Conservation (phyloP, 2,329 filamentous ascomycete genomes). For the Penicillium sp. region DNA sequence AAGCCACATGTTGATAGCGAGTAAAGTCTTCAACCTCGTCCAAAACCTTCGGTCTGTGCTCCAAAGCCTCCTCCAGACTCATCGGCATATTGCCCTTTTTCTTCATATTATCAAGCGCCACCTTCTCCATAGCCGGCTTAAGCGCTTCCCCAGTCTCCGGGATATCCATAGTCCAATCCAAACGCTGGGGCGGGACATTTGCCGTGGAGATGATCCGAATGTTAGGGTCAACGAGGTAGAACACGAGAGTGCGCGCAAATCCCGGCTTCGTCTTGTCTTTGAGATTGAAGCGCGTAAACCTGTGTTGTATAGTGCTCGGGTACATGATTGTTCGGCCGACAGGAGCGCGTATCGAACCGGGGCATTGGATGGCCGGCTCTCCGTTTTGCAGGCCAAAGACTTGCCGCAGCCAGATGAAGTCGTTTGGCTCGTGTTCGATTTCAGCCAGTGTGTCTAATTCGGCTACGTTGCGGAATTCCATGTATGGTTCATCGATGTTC, state of each 20-base stretch:
- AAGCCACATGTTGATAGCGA: constrained; percentile 32
- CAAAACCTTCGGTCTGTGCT: constrained; percentile 29
- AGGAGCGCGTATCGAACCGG: constrained; percentile 21
- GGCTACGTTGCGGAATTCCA: constrained; percentile 53
- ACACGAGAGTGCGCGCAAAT: constrained; percentile 53
- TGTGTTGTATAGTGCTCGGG: constrained; percentile 50
- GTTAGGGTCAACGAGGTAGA: constrained; percentile 61
- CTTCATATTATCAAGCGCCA: constrained; percentile 24
- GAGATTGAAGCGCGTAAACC: constrained; percentile 51
- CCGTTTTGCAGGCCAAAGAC: constrained; percentile 30
- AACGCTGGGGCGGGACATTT: constrained; percentile 54
- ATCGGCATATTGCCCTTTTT: constrained; percentile 32
- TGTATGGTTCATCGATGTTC: constrained; percentile 56
- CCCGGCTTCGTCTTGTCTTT: constrained; percentile 53
- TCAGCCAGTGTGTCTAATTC: constrained; percentile 31
- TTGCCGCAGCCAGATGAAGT: constrained; percentile 33
- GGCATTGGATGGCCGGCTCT: constrained; percentile 25
- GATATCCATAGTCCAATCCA: constrained; percentile 42
- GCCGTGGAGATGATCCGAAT: constrained; percentile 54
- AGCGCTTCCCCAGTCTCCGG: constrained; percentile 28
- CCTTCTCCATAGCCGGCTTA: constrained; percentile 14
- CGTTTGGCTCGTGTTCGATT: constrained; percentile 31
- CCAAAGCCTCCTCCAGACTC: constrained; percentile 40
- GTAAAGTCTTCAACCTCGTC: constrained; percentile 26
- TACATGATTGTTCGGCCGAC: constrained; percentile 27